Evolutionary conservation across 768 basidiomycete species (phyloP), one percentile per base, ranked within the genome.

Genomic region (Pisolithus orientalis): DNA sequence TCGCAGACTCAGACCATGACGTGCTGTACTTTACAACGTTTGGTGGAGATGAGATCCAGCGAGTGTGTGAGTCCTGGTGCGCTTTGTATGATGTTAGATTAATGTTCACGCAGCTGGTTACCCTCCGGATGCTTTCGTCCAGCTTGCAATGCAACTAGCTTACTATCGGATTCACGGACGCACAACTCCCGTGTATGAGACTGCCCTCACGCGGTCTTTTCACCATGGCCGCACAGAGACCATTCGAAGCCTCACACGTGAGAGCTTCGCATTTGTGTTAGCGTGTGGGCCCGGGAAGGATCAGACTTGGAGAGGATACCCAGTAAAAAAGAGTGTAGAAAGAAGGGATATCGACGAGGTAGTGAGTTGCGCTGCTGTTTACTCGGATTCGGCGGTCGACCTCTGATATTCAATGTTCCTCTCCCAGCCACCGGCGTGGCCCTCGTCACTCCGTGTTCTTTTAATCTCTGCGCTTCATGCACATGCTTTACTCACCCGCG

Each of bases 141-240:
- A 97, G 65, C 87, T 95, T 79, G 89, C 83, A 0, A 75, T 96
- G 17, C 94, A 97, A 64, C 78, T 96, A 9, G 94, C 93, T 4
- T 96, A 88, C 85, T 90, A 87, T 71, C 80, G 79, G 64, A 81
- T 83, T 21, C 87, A 84, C 44, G 83, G 82, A 10, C 70, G 75
- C 53, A 85, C 90, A 60, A 90, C 90, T 4, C 90, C 94, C 1
- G 92, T 90, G 6, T 96, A 97, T 65, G 94, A 97, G 69, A 96
- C 94, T 0, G 90, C 85, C 0, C 77, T 94, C 31, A 95, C 94
- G 2, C 80, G 92, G 25, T 78, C 88, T 66, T 94, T 94, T 72
- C 74, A 85, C 54, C 82, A 85, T 56, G 94, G 92, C 14, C 80
- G 94, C 16, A 96, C 94, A 1, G 94, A 97, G 64, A 93, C 90